Evolutionary conservation across 2,329 filamentous ascomycete genomes (phyloP), one percentile per base, ranked within the genome.

Genomic region (Ceratocystis cubensis): DNA sequence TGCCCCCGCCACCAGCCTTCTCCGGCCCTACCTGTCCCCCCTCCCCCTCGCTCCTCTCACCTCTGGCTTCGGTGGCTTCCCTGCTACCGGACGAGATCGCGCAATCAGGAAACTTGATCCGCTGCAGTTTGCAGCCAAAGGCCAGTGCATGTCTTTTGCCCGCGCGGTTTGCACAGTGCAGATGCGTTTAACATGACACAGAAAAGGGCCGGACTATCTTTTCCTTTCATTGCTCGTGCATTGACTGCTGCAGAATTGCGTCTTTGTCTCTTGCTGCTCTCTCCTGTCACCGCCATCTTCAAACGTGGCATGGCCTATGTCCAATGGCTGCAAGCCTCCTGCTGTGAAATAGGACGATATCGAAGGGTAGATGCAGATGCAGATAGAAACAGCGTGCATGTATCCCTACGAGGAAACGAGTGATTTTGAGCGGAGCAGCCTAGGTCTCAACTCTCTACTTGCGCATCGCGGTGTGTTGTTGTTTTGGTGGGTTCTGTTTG

Each of bases 341-440:
- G 28, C 17, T 57, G 53, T 57, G 53, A 57, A 30, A 57, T 57
- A 57, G 28, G 53, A 57, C 53, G 22, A 57, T 57, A 57, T 30
- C 13, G 20, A 28, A 57, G 53, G 53, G 20, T 57, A 30, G 53
- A 57, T 57, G 53, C 22, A 57, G 53, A 57, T 57, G 25, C 28
- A 57, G 22, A 57, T 33, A 15, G 7, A 15, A 17, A 57, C 53
- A 57, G 28, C 53, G 53, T 30, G 20, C 30, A 22, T 53, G 48
- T 22, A 25, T 53, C 22, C 30, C 53, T 22, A 57, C 28, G 28
- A 15, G 10, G 53, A 57, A 57, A 33, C 53, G 53, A 25, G 53
- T 30, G 28, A 33, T 33, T 57, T 57, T 33, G 13, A 5, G 5
- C 5, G 53, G 13, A 15, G 3, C 50, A 57, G 13, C 30, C 25